A percentile compares a stretch with the other conserved stretches of the same genome.
Evolutionary conservation across 2,329 filamentous ascomycete species (phyloP).

Genomic region (Dactylellina cionopaga): DNA sequence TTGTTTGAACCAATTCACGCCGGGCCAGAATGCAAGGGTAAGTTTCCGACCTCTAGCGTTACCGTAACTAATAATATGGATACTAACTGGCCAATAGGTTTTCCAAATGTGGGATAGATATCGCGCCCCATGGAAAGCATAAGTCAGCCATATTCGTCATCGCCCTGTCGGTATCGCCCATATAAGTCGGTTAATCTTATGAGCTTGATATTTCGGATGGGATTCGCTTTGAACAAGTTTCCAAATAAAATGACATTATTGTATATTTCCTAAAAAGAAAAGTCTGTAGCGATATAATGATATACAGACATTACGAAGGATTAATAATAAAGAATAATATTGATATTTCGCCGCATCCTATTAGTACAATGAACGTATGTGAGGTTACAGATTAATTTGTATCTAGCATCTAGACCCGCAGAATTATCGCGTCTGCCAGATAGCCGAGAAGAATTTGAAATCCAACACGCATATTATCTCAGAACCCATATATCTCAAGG

Average conservation of each 20-base stretch:
- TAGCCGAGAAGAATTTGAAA: too few relatives aligned
- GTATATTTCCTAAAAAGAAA: neutral
- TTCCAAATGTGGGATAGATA: slow-evolving; percentile 3
- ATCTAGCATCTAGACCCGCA: too few relatives aligned
- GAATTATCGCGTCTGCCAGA: too few relatives aligned
- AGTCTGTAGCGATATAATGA: too few relatives aligned
- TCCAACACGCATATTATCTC: too few relatives aligned
- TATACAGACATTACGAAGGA: too few relatives aligned
- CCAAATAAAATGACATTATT: neutral
- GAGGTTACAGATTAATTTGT: too few relatives aligned
- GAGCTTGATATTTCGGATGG: neutral
- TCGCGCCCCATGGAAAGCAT: neutral
- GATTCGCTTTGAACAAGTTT: neutral
- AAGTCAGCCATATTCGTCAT: neutral
- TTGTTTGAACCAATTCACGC: neutral
- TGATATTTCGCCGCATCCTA: too few relatives aligned
- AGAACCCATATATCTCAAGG: neutral
- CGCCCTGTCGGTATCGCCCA: neutral
- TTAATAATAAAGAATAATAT: too few relatives aligned
- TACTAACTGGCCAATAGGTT: neutral
- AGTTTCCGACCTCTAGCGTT: neutral
- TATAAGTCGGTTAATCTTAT: neutral
- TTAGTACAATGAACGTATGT: too few relatives aligned
- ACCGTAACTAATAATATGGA: neutral
- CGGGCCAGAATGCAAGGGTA: neutral